phyloP scores from a whole-genome alignment of 805 yeast genomes.

The Yarrowia sp. region DNA sequence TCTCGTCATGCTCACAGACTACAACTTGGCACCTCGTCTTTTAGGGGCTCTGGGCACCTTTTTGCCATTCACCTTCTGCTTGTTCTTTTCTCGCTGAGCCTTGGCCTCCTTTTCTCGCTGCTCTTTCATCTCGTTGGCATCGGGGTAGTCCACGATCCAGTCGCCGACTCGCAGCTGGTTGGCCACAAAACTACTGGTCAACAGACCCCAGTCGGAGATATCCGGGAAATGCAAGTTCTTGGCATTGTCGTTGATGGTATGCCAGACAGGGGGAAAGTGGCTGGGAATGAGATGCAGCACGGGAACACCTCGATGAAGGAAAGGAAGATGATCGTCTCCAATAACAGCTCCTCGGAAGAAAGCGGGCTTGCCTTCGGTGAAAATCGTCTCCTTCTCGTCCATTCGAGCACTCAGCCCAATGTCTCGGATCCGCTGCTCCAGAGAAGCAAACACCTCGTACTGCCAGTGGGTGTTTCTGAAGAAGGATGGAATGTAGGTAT shows the following conservation, averaged over 20 bases:
- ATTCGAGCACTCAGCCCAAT: neutral
- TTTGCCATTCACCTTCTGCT: neutral
- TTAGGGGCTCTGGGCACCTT: neutral
- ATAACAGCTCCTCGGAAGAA: conserved; percentile 34
- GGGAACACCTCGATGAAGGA: conserved; percentile 47
- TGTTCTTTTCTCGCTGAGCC: neutral
- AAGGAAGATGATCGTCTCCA: conserved; percentile 58
- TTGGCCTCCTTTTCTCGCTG: conserved; percentile 11
- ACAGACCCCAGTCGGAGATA: conserved; percentile 48
- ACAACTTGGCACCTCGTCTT: neutral
- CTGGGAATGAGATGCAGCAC: conserved; percentile 54
- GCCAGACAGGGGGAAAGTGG: conserved; percentile 55
- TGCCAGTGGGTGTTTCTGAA: conserved; percentile 43
- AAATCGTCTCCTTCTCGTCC: conserved; percentile 21
- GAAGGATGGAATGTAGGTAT: conserved; percentile 45
- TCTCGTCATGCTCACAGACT: no score
- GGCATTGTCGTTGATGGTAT: conserved; percentile 49
- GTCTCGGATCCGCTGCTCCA: conserved; percentile 39
- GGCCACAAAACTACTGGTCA: conserved; percentile 44
- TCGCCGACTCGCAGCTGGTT: conserved; percentile 34
- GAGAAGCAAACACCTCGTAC: conserved; percentile 41
- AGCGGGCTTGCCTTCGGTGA: conserved; percentile 29
- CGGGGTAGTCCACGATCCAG: neutral
- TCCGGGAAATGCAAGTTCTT: conserved; percentile 43
- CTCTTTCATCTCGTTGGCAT: conserved; percentile 6